Evolutionary conservation across 495 filamentous ascomycete genomes (phyloP), one percentile per base, ranked within the genome.

Genomic region (Lophiostoma macrostomum): DNA sequence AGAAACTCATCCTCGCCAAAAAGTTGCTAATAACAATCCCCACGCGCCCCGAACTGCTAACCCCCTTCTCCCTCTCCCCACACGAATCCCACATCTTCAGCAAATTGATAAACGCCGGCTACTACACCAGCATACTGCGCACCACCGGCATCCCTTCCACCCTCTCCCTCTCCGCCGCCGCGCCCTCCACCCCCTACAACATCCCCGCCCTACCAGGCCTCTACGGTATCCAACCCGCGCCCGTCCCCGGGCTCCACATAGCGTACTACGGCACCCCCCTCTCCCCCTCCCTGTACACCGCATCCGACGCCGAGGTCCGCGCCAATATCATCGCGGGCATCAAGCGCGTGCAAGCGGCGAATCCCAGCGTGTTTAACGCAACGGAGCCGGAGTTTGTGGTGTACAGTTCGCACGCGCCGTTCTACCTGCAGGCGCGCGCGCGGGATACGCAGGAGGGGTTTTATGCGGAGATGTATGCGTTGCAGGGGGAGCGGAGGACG

Each of bases 401-500:
- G 7, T 59, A 64, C 32, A 48, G 34, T n/a, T 47, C 25, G 14
- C 60, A 65, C 27, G 38, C 44, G 0, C 65, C 63, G 29, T 68
- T 61, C 41, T 42, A 62, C 41, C 22, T 63, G 32, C 41, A 65
- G 14, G 61, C 60, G 14, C 39, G 66, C 12, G 60, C 65, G 0
- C 67, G 64, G 16, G 70, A 67, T 0, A 74, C 80, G 20, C 48
- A 46, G 20, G 41, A 32, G 23, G 78, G 79, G 1, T 82, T 80
- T 44, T 79, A 82, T 36, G 56, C 70, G 43, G 50, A 72, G 19
- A 52, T 78, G 47, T 71, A 76, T 53, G 71, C 50, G 10, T 56
- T 84, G 50, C 78, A 84, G 61, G 79, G 79, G 0, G 51, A 69
- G n/a, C 48, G 70, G 36, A 64, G 67, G 11, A 81, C 77, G 10